These are phyloP conservation scores for Fusarium bulbicola DNA, from an alignment of 2,329 filamentous ascomycete genomes.

Conservation along the genomic window DNA sequence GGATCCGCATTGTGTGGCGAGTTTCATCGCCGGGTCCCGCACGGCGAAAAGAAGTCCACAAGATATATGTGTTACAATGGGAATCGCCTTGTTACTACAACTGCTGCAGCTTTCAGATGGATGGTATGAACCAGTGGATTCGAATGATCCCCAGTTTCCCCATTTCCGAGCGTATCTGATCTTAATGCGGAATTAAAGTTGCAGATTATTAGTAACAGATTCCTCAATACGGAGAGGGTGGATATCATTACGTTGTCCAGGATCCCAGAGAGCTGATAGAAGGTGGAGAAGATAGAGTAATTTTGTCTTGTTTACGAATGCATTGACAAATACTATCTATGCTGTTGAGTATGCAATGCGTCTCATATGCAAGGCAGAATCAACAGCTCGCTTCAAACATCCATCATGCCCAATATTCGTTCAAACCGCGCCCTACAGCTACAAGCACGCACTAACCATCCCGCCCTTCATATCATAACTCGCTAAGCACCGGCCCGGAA, in stretches of 20 bases:
- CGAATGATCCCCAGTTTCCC: background rate
- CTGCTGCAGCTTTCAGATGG: background rate
- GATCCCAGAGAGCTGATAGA: background rate
- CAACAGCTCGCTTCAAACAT: background rate
- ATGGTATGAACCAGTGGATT: background rate
- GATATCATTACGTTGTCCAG: background rate
- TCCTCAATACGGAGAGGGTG: no score
- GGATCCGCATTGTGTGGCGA: background rate
- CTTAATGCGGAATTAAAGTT: background rate
- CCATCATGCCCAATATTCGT: background rate
- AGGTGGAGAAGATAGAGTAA: background rate
- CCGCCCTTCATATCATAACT: background rate
- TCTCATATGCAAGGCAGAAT: background rate
- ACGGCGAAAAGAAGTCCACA: background rate
- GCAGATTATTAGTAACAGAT: background rate
- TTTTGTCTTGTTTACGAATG: fast-evolving
- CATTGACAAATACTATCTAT: background rate
- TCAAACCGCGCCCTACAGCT: background rate
- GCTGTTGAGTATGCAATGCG: fast-evolving
- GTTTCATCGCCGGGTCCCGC: background rate
- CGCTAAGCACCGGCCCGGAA: background rate
- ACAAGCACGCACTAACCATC: background rate
- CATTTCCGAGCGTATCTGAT: background rate
- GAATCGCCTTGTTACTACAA: fast-evolving
- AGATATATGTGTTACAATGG: background rate